These are phyloP conservation scores for Leucoagaricus sp. DNA, from an alignment of 1,284 basidiomycete genomes.

Conservation along the genomic window DNA sequence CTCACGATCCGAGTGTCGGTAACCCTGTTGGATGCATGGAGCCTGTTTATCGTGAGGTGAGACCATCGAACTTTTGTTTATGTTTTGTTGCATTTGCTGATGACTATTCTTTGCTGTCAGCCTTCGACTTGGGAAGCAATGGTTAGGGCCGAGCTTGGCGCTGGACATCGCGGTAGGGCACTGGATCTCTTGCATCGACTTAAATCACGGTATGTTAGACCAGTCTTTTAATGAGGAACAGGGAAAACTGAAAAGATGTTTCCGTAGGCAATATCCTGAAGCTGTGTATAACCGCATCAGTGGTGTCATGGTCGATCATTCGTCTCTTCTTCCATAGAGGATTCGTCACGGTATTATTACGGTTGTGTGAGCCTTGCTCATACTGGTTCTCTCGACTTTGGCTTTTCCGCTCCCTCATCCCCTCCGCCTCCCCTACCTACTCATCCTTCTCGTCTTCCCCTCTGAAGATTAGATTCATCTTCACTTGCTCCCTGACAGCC, in stretches of 20 bases:
- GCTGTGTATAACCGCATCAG: conserved; percentile 70
- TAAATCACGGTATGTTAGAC: conserved; percentile 60
- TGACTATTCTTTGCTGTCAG: conserved; percentile 35
- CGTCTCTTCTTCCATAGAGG: conserved; percentile 19
- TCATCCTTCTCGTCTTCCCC: not conserved
- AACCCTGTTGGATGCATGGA: conserved; percentile 41
- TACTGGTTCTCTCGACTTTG: not conserved
- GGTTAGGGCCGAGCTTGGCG: conserved; percentile 89
- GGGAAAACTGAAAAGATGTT: conserved; percentile 2
- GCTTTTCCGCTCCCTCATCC: not conserved
- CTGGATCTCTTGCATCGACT: conserved; percentile 75
- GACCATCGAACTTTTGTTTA: no score
- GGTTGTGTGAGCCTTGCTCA: not conserved
- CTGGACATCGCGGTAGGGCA: conserved; percentile 74
- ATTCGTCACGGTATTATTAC: not conserved
- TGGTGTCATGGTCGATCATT: conserved; percentile 62
- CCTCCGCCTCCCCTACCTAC: not conserved
- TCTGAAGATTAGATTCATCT: no score
- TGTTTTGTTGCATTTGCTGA: conserved; percentile 1
- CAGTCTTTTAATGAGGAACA: not conserved
- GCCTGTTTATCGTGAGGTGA: conserved; percentile 88
- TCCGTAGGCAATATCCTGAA: conserved; percentile 65
- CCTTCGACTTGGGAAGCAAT: conserved; percentile 93
- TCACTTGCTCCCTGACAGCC: no score
- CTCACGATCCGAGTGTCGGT: conserved; percentile 47